Conservation (phyloP, 2,329 filamentous ascomycete species). For the Metarhizium guizhouense region DNA sequence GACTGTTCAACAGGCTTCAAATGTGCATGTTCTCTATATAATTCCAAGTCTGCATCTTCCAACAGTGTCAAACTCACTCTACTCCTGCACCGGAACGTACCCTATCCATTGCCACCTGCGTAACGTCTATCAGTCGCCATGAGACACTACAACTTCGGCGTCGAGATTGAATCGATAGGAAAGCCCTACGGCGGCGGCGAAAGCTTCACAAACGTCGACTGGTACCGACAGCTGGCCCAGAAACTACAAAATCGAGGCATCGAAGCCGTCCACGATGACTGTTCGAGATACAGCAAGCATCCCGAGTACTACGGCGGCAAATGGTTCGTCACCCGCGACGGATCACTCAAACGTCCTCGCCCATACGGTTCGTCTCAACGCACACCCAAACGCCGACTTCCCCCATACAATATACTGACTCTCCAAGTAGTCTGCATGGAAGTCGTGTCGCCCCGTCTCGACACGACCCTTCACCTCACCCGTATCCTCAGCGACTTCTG, state of each 20-base stretch:
- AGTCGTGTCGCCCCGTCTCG: slow-evolving; percentile 29
- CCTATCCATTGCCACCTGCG: background rate
- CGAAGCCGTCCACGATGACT: slow-evolving; percentile 27
- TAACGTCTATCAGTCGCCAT: slow-evolving; percentile 2
- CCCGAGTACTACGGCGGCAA: slow-evolving; percentile 32
- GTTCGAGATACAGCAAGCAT: slow-evolving; percentile 29
- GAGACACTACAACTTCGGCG: slow-evolving; percentile 30
- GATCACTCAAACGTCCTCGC: slow-evolving; percentile 27
- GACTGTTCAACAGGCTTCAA: background rate
- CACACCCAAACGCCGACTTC: no score
- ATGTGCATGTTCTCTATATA: background rate
- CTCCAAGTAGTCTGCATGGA: slow-evolving; percentile 28
- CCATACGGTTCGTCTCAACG: slow-evolving; percentile 21
- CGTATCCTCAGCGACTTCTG: slow-evolving; percentile 29
- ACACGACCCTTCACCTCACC: slow-evolving; percentile 23
- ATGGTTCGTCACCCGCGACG: slow-evolving; percentile 32
- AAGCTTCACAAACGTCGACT: slow-evolving; percentile 29
- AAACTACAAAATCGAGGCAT: slow-evolving; percentile 29
- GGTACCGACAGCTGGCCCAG: slow-evolving; percentile 30
- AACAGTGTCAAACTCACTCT: background rate
- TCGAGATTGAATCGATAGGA: slow-evolving; percentile 29
- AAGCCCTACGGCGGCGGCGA: slow-evolving; percentile 27
- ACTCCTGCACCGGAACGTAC: background rate
- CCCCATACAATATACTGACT: background rate
- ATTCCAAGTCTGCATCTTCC: background rate